These are phyloP conservation scores for Cyberlindnera petersonii DNA, from an alignment of 805 yeast species.

Conservation along the genomic window DNA sequence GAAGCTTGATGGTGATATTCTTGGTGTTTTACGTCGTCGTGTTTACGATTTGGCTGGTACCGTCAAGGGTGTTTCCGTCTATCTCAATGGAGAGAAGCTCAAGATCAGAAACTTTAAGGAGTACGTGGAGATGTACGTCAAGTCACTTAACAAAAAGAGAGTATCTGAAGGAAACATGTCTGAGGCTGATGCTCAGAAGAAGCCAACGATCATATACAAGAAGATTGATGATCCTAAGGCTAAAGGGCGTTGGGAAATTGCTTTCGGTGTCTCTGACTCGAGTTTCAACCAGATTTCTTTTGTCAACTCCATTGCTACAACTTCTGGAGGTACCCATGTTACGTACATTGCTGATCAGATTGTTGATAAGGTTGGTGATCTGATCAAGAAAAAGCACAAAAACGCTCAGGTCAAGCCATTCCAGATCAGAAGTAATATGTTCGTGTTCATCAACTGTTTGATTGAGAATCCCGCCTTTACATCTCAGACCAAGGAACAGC, in stretches of 20 bases:
- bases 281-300: constrained; percentile 91
- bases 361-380: constrained; percentile 68
- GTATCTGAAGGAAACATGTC: constrained; percentile 27
- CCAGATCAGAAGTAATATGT: constrained; percentile 87
- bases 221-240: constrained; percentile 53
- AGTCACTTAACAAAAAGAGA: constrained; percentile 54
- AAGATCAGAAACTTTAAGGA: constrained; percentile 73
- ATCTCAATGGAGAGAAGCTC: constrained; percentile 68
- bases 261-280: constrained; percentile 90
- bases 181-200: constrained; percentile 35
- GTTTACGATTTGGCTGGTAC: constrained; percentile 96
- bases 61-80: constrained; percentile 75
- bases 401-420: constrained; percentile 75
- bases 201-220: constrained; percentile 72
- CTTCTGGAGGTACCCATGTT: constrained; percentile 95
- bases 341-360: constrained; percentile 82
- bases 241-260: constrained; percentile 81
- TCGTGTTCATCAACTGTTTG: constrained; percentile 83
- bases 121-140: constrained; percentile 86
- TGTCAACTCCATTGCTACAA: constrained; percentile 96
- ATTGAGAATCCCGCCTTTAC: constrained; percentile 97
- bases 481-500: constrained; percentile 94
- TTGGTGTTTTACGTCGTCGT: constrained; percentile 85
- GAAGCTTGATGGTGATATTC: constrained; percentile 72
- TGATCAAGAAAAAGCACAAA: constrained; percentile 63